Evolutionary conservation across 805 yeast genomes (phyloP).

Genomic region (Suhomyces xylopsoci): DNA sequence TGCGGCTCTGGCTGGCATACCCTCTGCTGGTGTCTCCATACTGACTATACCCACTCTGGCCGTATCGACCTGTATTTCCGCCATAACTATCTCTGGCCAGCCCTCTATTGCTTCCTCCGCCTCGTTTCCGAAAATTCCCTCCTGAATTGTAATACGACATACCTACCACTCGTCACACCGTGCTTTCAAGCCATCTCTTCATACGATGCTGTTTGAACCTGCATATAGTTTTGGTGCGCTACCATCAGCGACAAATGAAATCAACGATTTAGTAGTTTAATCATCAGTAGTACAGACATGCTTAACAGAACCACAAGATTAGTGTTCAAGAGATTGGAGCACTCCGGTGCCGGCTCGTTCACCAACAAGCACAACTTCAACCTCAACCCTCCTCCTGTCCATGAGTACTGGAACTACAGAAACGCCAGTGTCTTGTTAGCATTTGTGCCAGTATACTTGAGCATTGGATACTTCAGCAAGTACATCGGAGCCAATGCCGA

Average conservation of each 20-base stretch:
- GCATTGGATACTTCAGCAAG: slow-evolving; percentile 34
- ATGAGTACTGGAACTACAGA: slow-evolving; percentile 42
- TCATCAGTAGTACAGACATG: slow-evolving; percentile 16
- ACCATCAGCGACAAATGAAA: slow-evolving; percentile 7
- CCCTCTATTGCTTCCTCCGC: neutral
- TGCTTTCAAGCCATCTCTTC: neutral
- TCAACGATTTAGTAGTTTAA: neutral
- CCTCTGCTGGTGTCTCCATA: slow-evolving; percentile 1
- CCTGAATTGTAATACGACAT: slow-evolving; percentile 8
- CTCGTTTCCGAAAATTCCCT: slow-evolving; percentile 4
- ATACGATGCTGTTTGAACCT: slow-evolving; percentile 8
- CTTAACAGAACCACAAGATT: slow-evolving; percentile 22
- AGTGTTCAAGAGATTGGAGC: slow-evolving; percentile 29
- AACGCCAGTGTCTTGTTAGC: slow-evolving; percentile 36
- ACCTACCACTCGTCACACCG: neutral
- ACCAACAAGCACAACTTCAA: slow-evolving; percentile 42
- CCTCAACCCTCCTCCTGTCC: slow-evolving; percentile 44
- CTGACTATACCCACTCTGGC: neutral
- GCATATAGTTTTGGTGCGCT: slow-evolving; percentile 23
- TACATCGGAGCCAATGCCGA: slow-evolving; percentile 24
- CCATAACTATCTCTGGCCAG: neutral
- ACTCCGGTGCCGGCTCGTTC: slow-evolving; percentile 29
- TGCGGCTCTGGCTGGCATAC: neutral
- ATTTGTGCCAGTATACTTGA: slow-evolving; percentile 35
- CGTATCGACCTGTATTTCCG: neutral